Evolutionary conservation across 1,284 basidiomycete species (phyloP).

Genomic region (Cryptococcus sp.): DNA sequence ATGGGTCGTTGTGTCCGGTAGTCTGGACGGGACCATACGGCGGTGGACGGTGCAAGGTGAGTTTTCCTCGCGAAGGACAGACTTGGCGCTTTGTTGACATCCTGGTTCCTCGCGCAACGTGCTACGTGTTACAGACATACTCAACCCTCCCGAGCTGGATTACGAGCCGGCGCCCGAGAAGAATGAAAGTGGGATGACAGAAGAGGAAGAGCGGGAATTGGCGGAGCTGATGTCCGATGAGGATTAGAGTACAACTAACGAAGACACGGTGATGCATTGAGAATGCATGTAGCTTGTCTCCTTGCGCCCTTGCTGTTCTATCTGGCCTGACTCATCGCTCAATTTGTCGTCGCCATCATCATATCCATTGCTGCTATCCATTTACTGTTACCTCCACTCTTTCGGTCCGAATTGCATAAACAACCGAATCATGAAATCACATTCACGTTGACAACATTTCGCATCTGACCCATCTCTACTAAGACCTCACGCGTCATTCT

Average conservation of each 20-base stretch:
- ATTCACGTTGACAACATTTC: no score
- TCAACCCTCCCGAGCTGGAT: slow-evolving; percentile 38
- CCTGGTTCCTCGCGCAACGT: slow-evolving; percentile 1
- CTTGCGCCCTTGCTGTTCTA: no score
- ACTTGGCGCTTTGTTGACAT: not conserved
- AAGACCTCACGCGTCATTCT: no score
- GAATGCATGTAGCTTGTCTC: no score
- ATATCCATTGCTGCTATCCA: no score
- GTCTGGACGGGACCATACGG: slow-evolving; percentile 81
- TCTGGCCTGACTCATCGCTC: no score
- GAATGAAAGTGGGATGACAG: slow-evolving; percentile 41
- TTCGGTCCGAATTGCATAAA: no score
- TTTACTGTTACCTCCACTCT: no score
- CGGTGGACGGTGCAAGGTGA: slow-evolving; percentile 75
- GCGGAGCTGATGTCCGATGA: slow-evolving; percentile 72
- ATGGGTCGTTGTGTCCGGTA: slow-evolving; percentile 73
- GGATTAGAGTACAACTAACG: slow-evolving; percentile 7
- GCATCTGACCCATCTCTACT: no score
- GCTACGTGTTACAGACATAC: slow-evolving; percentile 31
- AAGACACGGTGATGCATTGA: not conserved
- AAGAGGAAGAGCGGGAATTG: slow-evolving; percentile 61
- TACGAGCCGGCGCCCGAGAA: slow-evolving; percentile 26
- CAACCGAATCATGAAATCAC: no score
- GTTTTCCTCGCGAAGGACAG: slow-evolving; percentile 27
- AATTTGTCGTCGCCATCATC: no score